A percentile compares a stretch with the other conserved stretches of the same genome.
These are phyloP conservation scores for Pseudocercospora cruenta DNA, from an alignment of 2,329 filamentous ascomycete genomes.

Conservation along the genomic window DNA sequence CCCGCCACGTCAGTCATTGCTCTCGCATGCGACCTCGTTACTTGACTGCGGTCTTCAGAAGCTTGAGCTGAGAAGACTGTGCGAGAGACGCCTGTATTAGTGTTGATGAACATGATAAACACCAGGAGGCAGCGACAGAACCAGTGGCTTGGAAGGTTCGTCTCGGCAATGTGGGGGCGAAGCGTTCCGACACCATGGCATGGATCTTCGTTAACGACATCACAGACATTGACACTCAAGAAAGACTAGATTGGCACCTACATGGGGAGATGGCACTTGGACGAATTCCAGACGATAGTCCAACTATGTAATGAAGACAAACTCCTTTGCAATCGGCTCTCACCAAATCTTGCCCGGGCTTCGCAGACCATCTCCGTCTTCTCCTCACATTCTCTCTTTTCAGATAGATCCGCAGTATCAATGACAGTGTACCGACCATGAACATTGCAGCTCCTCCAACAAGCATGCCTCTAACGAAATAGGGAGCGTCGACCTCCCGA, in stretches of 20 bases:
- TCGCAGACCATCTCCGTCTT: conserved; percentile 7
- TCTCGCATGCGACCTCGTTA: not conserved
- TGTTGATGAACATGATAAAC: not conserved
- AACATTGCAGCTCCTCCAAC: conserved; percentile 57
- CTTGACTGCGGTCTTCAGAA: not conserved
- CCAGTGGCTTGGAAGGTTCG: not conserved
- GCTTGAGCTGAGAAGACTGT: not conserved
- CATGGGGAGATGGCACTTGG: no score
- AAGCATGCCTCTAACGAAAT: conserved; percentile 54
- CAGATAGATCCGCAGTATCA: conserved; percentile 47
- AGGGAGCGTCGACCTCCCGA: conserved; percentile 54
- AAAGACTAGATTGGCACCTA: not conserved
- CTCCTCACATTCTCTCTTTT: conserved; percentile 38
- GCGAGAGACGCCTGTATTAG: not conserved
- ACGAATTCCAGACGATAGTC: no score
- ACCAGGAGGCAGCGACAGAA: not conserved
- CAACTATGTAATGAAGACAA: conserved; percentile 20
- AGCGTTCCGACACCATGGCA: not conserved
- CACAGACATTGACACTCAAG: no score
- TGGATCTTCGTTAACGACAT: no score
- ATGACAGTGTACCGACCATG: conserved; percentile 48
- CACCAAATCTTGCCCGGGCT: not conserved
- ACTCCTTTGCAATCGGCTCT: conserved; percentile 8
- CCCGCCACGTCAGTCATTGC: conserved; percentile 1
- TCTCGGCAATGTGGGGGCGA: not conserved